Percentiles rank a stretch among this genome's conserved stretches.
Evolutionary conservation across 805 yeast species (phyloP).

Genomic region (Monosporozyma aerobia): DNA sequence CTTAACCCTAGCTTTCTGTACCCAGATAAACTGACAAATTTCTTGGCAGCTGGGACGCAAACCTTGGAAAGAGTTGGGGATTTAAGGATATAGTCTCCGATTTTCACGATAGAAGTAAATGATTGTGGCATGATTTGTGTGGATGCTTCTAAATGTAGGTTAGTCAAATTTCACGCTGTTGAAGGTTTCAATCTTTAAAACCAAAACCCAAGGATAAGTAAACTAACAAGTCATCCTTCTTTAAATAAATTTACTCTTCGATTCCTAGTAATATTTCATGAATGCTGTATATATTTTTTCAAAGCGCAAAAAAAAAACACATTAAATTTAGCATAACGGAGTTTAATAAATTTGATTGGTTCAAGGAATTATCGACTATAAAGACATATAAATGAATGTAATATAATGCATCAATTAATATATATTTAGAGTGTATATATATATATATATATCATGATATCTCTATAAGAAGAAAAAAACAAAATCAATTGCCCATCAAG

Average conservation of each 20-base stretch:
- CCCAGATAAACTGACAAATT: conserved; percentile 68
- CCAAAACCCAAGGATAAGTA: too few relatives aligned
- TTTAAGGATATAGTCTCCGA: conserved; percentile 70
- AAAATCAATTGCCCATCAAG: background rate
- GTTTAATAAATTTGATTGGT: background rate
- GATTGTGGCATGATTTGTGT: conserved; percentile 32
- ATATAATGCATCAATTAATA: background rate
- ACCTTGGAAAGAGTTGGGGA: conserved; percentile 71
- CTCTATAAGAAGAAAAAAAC: background rate
- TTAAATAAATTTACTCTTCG: background rate
- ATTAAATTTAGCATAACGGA: background rate
- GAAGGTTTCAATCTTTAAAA: too few relatives aligned
- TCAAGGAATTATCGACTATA: background rate
- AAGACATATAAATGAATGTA: background rate
- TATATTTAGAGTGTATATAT: background rate
- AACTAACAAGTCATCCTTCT: too few relatives aligned
- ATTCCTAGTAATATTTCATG: background rate
- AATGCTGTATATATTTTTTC: background rate
- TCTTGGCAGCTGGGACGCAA: conserved; percentile 70
- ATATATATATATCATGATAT: background rate
- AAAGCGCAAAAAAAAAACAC: background rate
- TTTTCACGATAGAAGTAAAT: conserved; percentile 60
- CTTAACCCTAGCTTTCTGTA: conserved; percentile 93
- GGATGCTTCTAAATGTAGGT: background rate
- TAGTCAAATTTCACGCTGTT: too few relatives aligned